Base-by-base conservation (phyloP, 805 yeast genomes). In the Nakazawaea pomicola region DNA sequence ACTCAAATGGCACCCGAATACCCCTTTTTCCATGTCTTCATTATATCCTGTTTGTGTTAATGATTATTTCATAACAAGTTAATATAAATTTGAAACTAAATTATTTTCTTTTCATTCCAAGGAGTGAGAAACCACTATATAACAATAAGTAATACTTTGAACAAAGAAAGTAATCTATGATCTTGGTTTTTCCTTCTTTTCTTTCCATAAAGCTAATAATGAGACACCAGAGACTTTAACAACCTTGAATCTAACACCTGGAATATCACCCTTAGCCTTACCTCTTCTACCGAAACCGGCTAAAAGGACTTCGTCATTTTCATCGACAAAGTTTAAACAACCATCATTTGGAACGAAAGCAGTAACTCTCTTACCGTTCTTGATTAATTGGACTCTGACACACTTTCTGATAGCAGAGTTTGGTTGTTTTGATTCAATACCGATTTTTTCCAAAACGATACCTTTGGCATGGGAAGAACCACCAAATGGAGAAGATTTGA, bases 271-370 rank as follows among this genome's bases (percentile, higher is more conserved):
- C 95, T 93, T 93, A 74, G 99, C 99, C 83, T 93, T 93, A 81
- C 99, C 99, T 83, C 96, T 93, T 80, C 98, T 89, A 88, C 99
- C 99, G 89, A 93, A 93, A 83, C 99, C 99, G 66, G 99, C 98
- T 64, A 93, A 81, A 66, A 93, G 80, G 63, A 93, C 99, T 76
- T 93, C 98, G 78, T 93, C 99, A 82, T 93, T 93, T 80, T 93
- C 98, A 72, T 93, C 99, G 64, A 93, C 97, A 63, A 83, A 93
- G 93, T 93, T 93, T 74, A 93, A 78, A 83, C 99, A 93, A 91
- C 99, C 99, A 78, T 93, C 99, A 67, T 93, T 91, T 75, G 99
- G 99, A 69, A 93, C 99, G 95, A 93, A 93, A 73, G 99, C 99
- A 65, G 99, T 93, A 60, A 90, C 99, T 79, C 87, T 91, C 85